These are phyloP conservation scores for Lupinus albus DNA, from an alignment of 306 rosid species.

Conservation along the genomic window DNA sequence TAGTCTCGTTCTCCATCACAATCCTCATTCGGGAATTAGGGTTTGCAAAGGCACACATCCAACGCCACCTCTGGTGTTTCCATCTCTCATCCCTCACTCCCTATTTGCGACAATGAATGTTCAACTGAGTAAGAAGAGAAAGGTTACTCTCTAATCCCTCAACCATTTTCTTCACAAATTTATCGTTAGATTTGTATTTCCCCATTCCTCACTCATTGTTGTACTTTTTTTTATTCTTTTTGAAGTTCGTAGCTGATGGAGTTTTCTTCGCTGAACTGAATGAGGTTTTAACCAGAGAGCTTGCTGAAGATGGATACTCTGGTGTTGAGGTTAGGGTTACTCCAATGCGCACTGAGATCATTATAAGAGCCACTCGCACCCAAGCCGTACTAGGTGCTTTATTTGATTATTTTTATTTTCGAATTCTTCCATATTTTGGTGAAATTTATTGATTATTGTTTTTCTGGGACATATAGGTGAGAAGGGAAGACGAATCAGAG, in stretches of 20 bases:
- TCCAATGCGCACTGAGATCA: slow-evolving; percentile 78
- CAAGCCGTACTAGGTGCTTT: slow-evolving; percentile 69
- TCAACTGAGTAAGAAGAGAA: slow-evolving; percentile 63
- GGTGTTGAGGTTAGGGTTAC: slow-evolving; percentile 83
- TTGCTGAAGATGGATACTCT: slow-evolving; percentile 77
- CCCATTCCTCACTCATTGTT: not conserved
- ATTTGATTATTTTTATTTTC: too few relatives aligned
- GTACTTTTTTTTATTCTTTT: not conserved
- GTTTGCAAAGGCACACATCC: slow-evolving; percentile 44
- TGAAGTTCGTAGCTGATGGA: slow-evolving; percentile 78
- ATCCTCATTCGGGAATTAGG: slow-evolving; percentile 35
- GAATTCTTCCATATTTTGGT: not conserved
- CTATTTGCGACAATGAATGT: slow-evolving; percentile 55
- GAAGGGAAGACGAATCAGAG: slow-evolving; percentile 81
- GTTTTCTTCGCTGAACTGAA: slow-evolving; percentile 81
- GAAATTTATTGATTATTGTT: not conserved
- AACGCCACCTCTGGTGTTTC: not conserved
- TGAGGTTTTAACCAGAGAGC: slow-evolving; percentile 74
- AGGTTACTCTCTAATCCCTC: slow-evolving; percentile 52
- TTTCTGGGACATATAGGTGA: slow-evolving; percentile 49
- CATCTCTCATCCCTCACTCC: not conserved
- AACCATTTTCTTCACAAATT: not conserved
- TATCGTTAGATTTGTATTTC: not conserved
- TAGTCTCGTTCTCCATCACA: slow-evolving; percentile 4
- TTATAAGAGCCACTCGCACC: slow-evolving; percentile 72